Evolutionary conservation across 1,284 basidiomycete genomes (phyloP).

Genomic region (Bjerkandera adusta): DNA sequence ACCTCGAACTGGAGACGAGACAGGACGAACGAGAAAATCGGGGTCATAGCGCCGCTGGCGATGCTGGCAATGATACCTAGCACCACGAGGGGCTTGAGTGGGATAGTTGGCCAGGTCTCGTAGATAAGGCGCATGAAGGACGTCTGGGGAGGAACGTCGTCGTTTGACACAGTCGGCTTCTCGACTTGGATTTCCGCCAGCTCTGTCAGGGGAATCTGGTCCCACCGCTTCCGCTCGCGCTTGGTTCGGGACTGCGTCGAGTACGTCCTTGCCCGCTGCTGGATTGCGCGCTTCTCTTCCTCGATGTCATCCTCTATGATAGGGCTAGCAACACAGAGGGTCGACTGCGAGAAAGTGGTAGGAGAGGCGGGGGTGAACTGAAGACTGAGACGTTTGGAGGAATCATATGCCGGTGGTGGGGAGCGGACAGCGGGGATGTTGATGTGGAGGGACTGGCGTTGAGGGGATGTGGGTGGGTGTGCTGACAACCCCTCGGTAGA

Average conservation of each 20-base stretch:
- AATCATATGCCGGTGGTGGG: slow-evolving; percentile 26
- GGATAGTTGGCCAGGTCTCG: slow-evolving; percentile 71
- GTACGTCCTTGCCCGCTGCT: slow-evolving; percentile 20
- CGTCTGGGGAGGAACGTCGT: slow-evolving; percentile 20
- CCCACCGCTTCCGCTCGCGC: slow-evolving; percentile 37
- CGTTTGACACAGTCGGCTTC: slow-evolving; percentile 15
- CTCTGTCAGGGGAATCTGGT: slow-evolving; percentile 33
- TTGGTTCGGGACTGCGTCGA: slow-evolving; percentile 22
- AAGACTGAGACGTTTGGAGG: slow-evolving; percentile 47
- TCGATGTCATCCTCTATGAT: slow-evolving; percentile 35
- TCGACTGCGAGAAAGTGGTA: slow-evolving; percentile 25
- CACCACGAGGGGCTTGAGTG: slow-evolving; percentile 68
- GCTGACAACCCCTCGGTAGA: slow-evolving; percentile 32
- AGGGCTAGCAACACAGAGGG: too few relatives aligned
- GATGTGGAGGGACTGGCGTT: slow-evolving; percentile 32
- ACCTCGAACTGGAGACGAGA: slow-evolving; percentile 81
- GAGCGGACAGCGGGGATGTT: slow-evolving; percentile 26
- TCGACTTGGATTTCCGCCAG: slow-evolving; percentile 35
- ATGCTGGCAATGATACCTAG: slow-evolving; percentile 69
- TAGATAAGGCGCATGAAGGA: slow-evolving; percentile 52
- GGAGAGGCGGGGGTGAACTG: slow-evolving; percentile 60
- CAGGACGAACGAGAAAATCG: slow-evolving; percentile 89
- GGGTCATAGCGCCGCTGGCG: slow-evolving; percentile 80
- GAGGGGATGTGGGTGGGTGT: slow-evolving; percentile 15
- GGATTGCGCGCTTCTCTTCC: slow-evolving; percentile 29